Evolutionary conservation across 305 asterid species (phyloP).

Genomic region (Coffea humblotiana): DNA sequence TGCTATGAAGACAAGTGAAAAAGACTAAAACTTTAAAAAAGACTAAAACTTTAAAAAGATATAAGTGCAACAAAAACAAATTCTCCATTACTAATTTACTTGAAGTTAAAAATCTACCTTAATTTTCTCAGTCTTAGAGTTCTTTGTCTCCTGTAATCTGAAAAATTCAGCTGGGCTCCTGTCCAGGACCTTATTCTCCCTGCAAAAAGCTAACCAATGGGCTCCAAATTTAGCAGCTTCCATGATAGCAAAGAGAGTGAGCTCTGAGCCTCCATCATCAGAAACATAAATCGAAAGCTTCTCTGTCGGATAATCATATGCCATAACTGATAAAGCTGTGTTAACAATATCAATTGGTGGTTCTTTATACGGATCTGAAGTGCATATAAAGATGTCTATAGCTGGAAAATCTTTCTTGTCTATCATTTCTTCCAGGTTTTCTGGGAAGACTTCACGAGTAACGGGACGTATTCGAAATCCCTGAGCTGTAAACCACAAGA

Average conservation of each 20-base stretch:
- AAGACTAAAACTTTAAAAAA: not conserved
- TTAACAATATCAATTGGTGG: slow-evolving; percentile 57
- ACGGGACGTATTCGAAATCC: slow-evolving; percentile 55
- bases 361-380: slow-evolving; percentile 66
- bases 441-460: slow-evolving; percentile 29
- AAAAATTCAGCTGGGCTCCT: slow-evolving; percentile 54
- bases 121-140: slow-evolving; percentile 30
- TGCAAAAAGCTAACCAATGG: slow-evolving; percentile 63
- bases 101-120: slow-evolving; percentile 34
- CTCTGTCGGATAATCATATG: slow-evolving; percentile 60
- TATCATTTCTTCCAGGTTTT: slow-evolving; percentile 20
- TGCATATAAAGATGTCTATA: slow-evolving; percentile 60
- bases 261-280: slow-evolving; percentile 68
- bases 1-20: not conserved
- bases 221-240: slow-evolving; percentile 61
- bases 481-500: slow-evolving; percentile 58
- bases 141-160: slow-evolving; percentile 25
- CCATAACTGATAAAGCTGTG: slow-evolving; percentile 63
- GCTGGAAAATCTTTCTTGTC: slow-evolving; percentile 35
- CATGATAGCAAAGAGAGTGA: slow-evolving; percentile 57
- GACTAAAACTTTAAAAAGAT: not conserved
- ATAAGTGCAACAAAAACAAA: not conserved
- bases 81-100: not conserved
- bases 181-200: slow-evolving; percentile 38
- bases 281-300: slow-evolving; percentile 61